These are phyloP conservation scores for Calophaca sinica DNA, from an alignment of 306 rosid genomes.

Conservation along the genomic window DNA sequence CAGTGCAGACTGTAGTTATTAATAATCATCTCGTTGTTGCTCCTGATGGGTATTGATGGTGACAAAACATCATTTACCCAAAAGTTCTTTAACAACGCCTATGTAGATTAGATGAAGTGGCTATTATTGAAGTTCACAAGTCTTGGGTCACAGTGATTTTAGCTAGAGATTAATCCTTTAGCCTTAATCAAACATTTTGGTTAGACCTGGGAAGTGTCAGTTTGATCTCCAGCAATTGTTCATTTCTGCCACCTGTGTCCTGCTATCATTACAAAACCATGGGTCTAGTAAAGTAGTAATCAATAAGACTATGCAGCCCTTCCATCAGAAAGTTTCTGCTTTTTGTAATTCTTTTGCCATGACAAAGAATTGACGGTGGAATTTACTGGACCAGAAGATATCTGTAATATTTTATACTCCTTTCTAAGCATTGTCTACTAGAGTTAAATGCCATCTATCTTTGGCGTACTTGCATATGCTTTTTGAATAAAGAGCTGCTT, in stretches of 20 bases:
- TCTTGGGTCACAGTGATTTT: constrained; percentile 52
- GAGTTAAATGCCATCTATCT: constrained; percentile 72
- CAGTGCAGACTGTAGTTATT: constrained; percentile 54
- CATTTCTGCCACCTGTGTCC: constrained; percentile 46
- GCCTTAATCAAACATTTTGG: constrained; percentile 48
- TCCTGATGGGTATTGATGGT: constrained; percentile 62
- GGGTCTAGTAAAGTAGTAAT: constrained; percentile 48
- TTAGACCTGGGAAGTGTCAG: constrained; percentile 51
- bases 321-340: constrained; percentile 66
- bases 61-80: constrained; percentile 47
- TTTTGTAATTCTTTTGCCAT: constrained; percentile 56
- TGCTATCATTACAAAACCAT: constrained; percentile 48
- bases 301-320: constrained; percentile 78
- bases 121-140: constrained; percentile 49
- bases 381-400: constrained; percentile 61
- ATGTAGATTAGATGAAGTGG: constrained; percentile 56
- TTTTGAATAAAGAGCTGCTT: constrained; percentile 77
- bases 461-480: constrained; percentile 49
- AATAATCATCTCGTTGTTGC: constrained; percentile 44
- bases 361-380: constrained; percentile 71
- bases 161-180: constrained; percentile 49
- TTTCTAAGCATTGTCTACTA: constrained; percentile 53
- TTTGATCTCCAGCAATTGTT: constrained; percentile 64
- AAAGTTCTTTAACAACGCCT: constrained; percentile 51
- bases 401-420: constrained; percentile 52